Evolutionary conservation across 2,329 filamentous ascomycete genomes (phyloP).

Genomic region (Fusarium sp.): DNA sequence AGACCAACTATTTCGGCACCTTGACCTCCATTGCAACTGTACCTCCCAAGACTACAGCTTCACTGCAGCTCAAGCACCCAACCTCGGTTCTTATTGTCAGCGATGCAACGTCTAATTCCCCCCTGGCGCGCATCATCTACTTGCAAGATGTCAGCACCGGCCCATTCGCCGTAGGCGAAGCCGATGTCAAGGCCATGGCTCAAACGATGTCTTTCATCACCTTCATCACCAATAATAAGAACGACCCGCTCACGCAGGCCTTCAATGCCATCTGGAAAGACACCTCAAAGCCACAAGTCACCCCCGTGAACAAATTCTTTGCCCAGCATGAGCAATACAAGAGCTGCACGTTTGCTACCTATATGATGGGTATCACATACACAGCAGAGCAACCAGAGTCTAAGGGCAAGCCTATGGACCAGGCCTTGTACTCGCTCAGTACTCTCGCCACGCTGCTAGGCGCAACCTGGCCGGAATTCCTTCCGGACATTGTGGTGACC

Average conservation of each 20-base stretch:
- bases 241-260: neutral
- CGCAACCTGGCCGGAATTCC: neutral
- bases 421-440: neutral
- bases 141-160: neutral
- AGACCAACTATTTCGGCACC: neutral
- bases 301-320: neutral
- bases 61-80: neutral
- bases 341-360: neutral
- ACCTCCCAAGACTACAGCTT: neutral
- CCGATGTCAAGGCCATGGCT: neutral
- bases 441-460: neutral
- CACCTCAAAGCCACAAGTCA: neutral
- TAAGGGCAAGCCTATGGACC: neutral
- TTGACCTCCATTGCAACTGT: neutral
- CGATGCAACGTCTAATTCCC: neutral
- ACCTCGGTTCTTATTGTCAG: neutral
- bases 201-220: neutral
- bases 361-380: conserved; percentile 1
- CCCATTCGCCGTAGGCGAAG: neutral
- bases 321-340: neutral
- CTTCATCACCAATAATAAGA: neutral
- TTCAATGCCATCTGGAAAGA: neutral
- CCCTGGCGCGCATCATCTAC: neutral
- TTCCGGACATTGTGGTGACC: neutral
- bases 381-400: neutral